Evolutionary conservation across 768 basidiomycete genomes (phyloP).

Genomic region (Amyloporia xantha): DNA sequence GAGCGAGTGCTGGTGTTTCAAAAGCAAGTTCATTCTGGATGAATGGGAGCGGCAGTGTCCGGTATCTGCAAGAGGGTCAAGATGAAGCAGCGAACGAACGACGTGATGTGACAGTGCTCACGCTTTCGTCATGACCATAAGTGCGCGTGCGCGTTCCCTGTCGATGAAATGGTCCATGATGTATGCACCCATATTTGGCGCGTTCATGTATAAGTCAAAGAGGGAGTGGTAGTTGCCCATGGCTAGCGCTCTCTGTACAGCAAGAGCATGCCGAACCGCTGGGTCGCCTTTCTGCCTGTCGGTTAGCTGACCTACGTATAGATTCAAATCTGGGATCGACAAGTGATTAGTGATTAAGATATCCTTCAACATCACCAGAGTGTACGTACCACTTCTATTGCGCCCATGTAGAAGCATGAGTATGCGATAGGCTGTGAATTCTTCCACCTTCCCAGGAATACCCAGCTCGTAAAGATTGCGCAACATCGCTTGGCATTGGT

Average conservation of each 20-base stretch:
- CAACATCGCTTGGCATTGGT: conserved; percentile 91
- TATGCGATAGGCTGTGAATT: conserved; percentile 97
- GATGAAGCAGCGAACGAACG: not conserved
- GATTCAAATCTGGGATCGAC: conserved; percentile 92
- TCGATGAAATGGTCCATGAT: conserved; percentile 99
- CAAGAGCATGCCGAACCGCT: conserved; percentile 83
- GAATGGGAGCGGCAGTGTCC: conserved; percentile 68
- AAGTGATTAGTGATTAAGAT: conserved; percentile 1
- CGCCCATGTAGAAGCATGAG: conserved; percentile 92
- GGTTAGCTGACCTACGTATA: conserved; percentile 97
- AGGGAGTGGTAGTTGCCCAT: conserved; percentile 93
- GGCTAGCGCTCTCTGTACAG: conserved; percentile 81
- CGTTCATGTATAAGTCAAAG: conserved; percentile 75
- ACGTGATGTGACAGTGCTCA: conserved; percentile 36
- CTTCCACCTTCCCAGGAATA: conserved; percentile 86
- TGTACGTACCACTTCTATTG: conserved; percentile 77
- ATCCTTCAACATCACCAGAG: conserved; percentile 1
- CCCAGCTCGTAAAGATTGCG: conserved; percentile 90
- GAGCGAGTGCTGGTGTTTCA: conserved; percentile 54
- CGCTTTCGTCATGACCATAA: conserved; percentile 92
- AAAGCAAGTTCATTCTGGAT: conserved; percentile 81
- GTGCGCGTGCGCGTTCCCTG: conserved; percentile 79
- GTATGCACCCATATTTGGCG: conserved; percentile 96
- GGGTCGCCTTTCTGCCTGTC: conserved; percentile 76
- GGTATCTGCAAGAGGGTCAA: conserved; percentile 53